A percentile compares a stretch with the other conserved stretches of the same genome.
Evolutionary conservation across 2,329 filamentous ascomycete genomes (phyloP).

Genomic region (Cordyceps pruinosa): DNA sequence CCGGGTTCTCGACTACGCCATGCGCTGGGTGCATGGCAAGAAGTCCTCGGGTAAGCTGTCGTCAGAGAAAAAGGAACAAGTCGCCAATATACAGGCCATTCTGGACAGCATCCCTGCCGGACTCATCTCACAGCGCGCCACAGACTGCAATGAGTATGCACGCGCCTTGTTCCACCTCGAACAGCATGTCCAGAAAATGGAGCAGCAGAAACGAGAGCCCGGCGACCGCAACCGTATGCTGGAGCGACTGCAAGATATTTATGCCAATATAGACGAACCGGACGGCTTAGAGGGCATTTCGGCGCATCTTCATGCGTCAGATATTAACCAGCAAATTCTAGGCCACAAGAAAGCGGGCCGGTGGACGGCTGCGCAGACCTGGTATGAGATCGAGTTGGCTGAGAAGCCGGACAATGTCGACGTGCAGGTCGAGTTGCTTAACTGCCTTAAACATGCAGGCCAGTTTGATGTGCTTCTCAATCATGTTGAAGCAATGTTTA

Average conservation of each 20-base stretch:
- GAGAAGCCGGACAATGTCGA: slow-evolving; percentile 71
- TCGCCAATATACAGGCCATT: slow-evolving; percentile 42
- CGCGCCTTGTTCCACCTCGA: slow-evolving; percentile 92
- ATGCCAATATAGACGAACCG: slow-evolving; percentile 94
- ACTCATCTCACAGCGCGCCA: slow-evolving; percentile 69
- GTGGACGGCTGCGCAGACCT: slow-evolving; percentile 92
- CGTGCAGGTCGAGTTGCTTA: slow-evolving; percentile 74
- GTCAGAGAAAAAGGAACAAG: slow-evolving; percentile 39
- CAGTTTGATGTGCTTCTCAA: slow-evolving; percentile 86
- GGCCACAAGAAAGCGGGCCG: slow-evolving; percentile 88
- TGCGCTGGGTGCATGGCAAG: slow-evolving; percentile 81
- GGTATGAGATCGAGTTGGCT: slow-evolving; percentile 88
- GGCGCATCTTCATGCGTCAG: slow-evolving; percentile 74
- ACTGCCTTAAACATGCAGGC: slow-evolving; percentile 88
- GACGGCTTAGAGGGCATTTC: slow-evolving; percentile 95
- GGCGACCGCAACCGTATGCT: slow-evolving; percentile 59
- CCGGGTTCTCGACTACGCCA: slow-evolving; percentile 82
- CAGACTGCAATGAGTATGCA: slow-evolving; percentile 91
- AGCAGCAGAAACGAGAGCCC: slow-evolving; percentile 37
- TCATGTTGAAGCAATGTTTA: slow-evolving; percentile 71
- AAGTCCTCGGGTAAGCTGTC: slow-evolving; percentile 24
- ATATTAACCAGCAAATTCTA: slow-evolving; percentile 86
- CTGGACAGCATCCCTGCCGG: slow-evolving; percentile 64
- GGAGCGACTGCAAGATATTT: slow-evolving; percentile 82
- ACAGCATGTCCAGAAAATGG: slow-evolving; percentile 63